Percentiles rank a stretch among this genome's conserved stretches.
Evolutionary conservation across 2,329 filamentous ascomycete genomes (phyloP).

Genomic region (Diaporthe amygdali): DNA sequence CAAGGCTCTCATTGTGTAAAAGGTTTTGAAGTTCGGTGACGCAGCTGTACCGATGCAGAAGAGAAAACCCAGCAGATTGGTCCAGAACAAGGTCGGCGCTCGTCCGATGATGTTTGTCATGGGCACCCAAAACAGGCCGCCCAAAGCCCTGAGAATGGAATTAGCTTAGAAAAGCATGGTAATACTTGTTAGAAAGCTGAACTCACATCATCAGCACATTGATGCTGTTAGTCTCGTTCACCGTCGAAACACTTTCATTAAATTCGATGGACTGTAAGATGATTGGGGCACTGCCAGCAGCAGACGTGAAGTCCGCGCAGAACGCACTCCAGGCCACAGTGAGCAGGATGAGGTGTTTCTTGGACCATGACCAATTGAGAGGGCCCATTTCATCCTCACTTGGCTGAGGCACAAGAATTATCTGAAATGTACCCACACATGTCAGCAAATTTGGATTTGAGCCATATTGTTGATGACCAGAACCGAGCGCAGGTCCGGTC

Average conservation of each 20-base stretch:
- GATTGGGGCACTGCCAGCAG: background rate
- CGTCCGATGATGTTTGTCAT: slow-evolving; percentile 30
- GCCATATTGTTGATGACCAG: no score
- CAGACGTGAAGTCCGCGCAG: slow-evolving; percentile 26
- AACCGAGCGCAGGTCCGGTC: no score
- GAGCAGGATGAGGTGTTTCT: slow-evolving; percentile 27
- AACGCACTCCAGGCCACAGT: slow-evolving; percentile 26
- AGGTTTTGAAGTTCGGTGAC: slow-evolving; percentile 30
- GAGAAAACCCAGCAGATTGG: slow-evolving; percentile 31
- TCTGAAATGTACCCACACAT: background rate
- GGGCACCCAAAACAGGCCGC: slow-evolving; percentile 32
- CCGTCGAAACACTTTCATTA: background rate
- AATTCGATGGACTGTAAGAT: background rate
- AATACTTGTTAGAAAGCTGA: background rate
- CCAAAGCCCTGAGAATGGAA: slow-evolving; percentile 21
- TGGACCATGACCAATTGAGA: slow-evolving; percentile 29
- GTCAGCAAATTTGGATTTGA: background rate
- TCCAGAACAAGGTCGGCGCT: slow-evolving; percentile 34
- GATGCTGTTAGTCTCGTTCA: slow-evolving; percentile 23
- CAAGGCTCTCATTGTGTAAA: slow-evolving; percentile 36
- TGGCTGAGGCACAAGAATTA: slow-evolving; percentile 18
- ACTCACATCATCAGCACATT: slow-evolving; percentile 23
- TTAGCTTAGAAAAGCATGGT: background rate
- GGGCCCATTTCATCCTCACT: slow-evolving; percentile 27
- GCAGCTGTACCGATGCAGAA: slow-evolving; percentile 32